Base-by-base conservation (phyloP, 2,329 filamentous ascomycete species). In the Hypoxylon sp. region DNA sequence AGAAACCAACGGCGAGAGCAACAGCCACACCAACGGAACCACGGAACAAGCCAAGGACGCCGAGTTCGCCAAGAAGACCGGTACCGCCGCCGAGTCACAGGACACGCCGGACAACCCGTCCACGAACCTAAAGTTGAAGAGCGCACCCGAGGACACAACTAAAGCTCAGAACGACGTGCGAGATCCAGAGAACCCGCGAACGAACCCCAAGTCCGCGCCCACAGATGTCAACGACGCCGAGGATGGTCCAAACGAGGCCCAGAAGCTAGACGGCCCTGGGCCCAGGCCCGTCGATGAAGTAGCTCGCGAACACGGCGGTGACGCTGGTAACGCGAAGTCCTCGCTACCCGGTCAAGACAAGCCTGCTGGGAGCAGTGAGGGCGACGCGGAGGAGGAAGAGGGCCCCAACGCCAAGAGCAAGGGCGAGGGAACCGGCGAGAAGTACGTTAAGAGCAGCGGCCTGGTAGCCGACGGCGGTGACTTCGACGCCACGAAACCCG, bases 391-490 rank as follows among this genome's bases (percentile, higher is more conserved):
- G 24, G 55, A 69, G 11, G 63, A 68, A 38, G 57, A 73, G n/a
- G 65, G 69, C 24, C 67, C 74, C 22, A 69, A 64, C n/a, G 65
- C 73, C 1, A 70, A 79, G 70, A 80, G 77, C 64, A 71, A 75
- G 9, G 76, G 77, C 12, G 78, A 82, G 65, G 84, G 83, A 1
- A 87, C 84, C 0, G 87, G 87, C 5, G 84, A 87, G 74, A 73
- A 85, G 71, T 85, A 85, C 62, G 81, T 89, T 67, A 86, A 84
- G 76, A 84, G 82, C 20, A 83, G 81, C 0, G 89, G 89, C 0
- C 75, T 91, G 26, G 78, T 80, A 32, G 87, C 88, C 14, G 89
- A 92, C 38, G 89, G 89, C 0, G 89, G 89, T 4, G 82, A 91
- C 70, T 91, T 91, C 73, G 89, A 91, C 71, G 88, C 86, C 3